Evolutionary conservation across 331 rosid genomes (phyloP).

Genomic region (Acacia concinna): DNA sequence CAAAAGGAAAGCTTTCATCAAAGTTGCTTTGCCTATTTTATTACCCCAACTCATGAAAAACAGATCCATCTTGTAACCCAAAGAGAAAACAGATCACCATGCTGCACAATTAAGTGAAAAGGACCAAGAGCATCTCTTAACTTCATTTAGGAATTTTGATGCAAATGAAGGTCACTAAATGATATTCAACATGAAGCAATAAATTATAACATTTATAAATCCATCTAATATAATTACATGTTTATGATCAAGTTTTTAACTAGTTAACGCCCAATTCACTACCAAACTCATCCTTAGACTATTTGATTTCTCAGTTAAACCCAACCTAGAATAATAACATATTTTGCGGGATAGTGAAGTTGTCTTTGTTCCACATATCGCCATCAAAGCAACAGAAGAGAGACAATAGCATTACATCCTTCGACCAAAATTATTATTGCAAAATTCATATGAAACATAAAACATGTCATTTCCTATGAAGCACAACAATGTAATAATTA

Average conservation of each 20-base stretch:
- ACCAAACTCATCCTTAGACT: not conserved
- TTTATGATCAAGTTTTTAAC: not conserved
- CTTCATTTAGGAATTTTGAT: not conserved
- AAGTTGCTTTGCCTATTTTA: not conserved
- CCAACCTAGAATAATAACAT: not conserved
- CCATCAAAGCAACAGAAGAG: not conserved
- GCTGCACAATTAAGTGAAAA: not conserved
- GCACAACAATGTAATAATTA: not conserved
- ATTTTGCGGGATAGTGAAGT: not conserved
- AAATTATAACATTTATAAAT: not conserved
- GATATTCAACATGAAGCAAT: not conserved
- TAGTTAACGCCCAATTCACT: not conserved
- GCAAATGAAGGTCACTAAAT: not conserved
- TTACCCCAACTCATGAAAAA: conserved; percentile 10
- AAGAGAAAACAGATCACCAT: conserved; percentile 7
- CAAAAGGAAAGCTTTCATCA: conserved; percentile 14
- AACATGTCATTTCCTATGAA: not conserved
- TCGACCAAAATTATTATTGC: not conserved
- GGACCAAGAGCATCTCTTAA: not conserved
- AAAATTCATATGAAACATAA: not conserved
- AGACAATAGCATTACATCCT: not conserved
- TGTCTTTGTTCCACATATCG: too few species aligned
- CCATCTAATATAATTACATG: not conserved
- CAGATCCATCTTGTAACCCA: conserved; percentile 6
- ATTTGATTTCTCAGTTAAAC: not conserved